These are phyloP conservation scores for Beta macrorhiza DNA, from an alignment of 179 eudicot genomes.

Conservation along the genomic window DNA sequence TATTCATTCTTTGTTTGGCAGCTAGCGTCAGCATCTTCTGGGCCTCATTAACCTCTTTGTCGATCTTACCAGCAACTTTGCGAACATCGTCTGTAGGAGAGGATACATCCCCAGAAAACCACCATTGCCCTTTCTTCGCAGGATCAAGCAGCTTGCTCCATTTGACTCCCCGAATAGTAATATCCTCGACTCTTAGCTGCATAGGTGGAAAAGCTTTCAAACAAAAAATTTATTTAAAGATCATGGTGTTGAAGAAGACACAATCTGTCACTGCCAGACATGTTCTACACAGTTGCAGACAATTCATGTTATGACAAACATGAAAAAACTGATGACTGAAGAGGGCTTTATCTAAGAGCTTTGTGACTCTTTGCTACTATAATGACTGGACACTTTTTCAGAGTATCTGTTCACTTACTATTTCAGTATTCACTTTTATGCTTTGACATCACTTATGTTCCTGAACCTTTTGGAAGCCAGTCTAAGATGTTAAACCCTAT, in stretches of 20 bases:
- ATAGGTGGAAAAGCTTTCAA: conserved; percentile 4
- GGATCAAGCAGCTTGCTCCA: conserved; percentile 95
- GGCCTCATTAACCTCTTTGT: conserved; percentile 70
- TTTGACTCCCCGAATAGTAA: conserved; percentile 61
- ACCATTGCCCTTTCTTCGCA: conserved; percentile 92
- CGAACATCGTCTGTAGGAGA: conserved; percentile 41
- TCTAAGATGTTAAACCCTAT: not conserved
- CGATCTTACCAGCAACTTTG: conserved; percentile 67
- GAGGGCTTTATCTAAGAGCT: not conserved
- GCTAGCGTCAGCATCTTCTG: conserved; percentile 92
- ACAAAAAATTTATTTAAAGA: not conserved
- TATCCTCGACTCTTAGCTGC: conserved; percentile 71
- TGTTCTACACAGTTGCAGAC: not conserved
- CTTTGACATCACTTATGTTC: too few species aligned
- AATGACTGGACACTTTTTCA: not conserved
- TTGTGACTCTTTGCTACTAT: not conserved
- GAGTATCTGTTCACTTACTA: not conserved
- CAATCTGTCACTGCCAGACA: not conserved
- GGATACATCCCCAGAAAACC: conserved; percentile 68
- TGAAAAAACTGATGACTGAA: not conserved
- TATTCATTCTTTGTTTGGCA: conserved; percentile 85
- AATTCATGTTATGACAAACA: not conserved
- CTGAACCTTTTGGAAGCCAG: not conserved
- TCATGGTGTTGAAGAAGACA: not conserved
- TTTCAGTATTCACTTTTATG: not conserved